Base-by-base conservation (phyloP, 148 eudicot species). In the Mesembryanthemum crystallinum region DNA sequence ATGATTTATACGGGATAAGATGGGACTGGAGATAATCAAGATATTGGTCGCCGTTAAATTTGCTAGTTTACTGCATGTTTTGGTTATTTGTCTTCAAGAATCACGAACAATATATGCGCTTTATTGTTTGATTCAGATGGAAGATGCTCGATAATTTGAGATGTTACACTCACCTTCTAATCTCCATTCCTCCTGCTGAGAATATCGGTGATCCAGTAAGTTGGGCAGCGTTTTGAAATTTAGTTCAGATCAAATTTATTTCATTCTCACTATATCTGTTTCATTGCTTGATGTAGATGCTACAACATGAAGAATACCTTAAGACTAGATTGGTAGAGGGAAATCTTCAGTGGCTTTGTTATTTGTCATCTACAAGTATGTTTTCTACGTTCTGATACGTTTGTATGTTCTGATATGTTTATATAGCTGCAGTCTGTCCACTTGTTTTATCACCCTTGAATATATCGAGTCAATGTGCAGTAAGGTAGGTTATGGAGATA, bases 331-430 rank as follows among this genome's bases (percentile, higher is more conserved):
- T 91, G 78, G 62, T 54, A 72, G 80, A 74, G 71, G 90, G 93
- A 76, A 75, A 85, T 73, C 84, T 94, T 60, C 86, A 67, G 78
- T 91, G 98, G 97, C 87, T 94, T 51, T 80, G 87, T 77, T 91
- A 91, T 83, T 83, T 91, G 72, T 94, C 98, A 67, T 84, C 97
- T 20, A 94, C 97, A 59, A 86, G 98, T 94, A 86, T 43, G 91
- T 76, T 15, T n/a, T n/a, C n/a, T n/a, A n/a, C n/a, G n/a, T n/a
- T n/a, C n/a, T n/a, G n/a, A n/a, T n/a, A n/a, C n/a, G n/a, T n/a
- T 42, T 68, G 9, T 47, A 32, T 52, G 30, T 69, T 54, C 10
- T 51, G 21, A 47, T 73, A 37, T 20, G 7, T 15, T 32, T 24
- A 57, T 45, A 17, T 60, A 45, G 42, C 39, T 28, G 25, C 1